Conservation (phyloP, 352 stramenopile species). For the Globisporangium nodosum region DNA sequence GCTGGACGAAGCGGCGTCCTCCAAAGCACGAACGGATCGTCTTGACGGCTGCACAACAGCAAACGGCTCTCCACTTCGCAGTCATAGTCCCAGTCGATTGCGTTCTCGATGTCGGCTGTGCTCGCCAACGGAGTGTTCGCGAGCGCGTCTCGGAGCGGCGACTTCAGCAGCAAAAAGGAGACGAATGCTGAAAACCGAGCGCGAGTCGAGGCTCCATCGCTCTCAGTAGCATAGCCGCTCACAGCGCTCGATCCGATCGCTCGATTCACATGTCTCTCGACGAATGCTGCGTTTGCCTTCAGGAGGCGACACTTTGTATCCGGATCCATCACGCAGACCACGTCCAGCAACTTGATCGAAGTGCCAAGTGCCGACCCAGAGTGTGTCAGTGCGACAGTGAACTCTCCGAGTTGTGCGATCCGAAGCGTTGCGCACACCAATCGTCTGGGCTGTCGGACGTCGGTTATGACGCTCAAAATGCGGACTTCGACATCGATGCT, state of each 20-base stretch:
- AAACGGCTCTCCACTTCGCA: slow-evolving; percentile 1
- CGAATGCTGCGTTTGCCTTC: background rate
- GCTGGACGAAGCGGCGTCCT: background rate
- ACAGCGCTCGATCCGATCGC: background rate
- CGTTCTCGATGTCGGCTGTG: slow-evolving; percentile 7
- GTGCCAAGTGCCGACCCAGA: background rate
- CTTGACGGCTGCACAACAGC: background rate
- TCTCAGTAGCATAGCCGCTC: no score
- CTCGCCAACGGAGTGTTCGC: slow-evolving; percentile 5
- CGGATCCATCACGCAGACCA: slow-evolving; percentile 2
- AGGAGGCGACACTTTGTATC: background rate
- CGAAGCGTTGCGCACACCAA: background rate
- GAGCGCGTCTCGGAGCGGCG: slow-evolving; percentile 1
- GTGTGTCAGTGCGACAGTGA: background rate
- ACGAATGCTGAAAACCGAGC: slow-evolving; percentile 1
- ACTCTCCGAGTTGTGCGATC: background rate
- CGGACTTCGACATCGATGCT: background rate
- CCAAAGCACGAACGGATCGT: slow-evolving; percentile 12
- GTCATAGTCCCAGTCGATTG: slow-evolving; percentile 5
- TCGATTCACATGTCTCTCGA: background rate
- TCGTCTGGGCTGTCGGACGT: background rate
- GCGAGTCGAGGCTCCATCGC: background rate
- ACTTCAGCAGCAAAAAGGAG: slow-evolving; percentile 4
- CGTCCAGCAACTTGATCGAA: background rate
- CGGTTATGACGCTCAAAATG: background rate